phyloP scores from a whole-genome alignment of 2,329 filamentous ascomycete species.

The Xylariales sp. region DNA sequence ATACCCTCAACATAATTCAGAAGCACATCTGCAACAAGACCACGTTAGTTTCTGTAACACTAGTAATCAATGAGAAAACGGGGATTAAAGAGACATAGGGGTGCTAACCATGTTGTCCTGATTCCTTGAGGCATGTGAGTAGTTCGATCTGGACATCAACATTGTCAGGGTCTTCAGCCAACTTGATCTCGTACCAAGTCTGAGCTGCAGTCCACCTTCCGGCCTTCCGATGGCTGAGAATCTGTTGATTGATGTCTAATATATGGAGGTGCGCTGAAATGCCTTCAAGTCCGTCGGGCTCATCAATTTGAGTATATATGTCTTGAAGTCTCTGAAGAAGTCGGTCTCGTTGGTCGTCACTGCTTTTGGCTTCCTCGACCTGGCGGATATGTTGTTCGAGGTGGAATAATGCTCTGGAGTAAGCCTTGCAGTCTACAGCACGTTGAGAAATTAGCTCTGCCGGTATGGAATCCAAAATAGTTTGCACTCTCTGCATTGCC shows the following conservation, averaged over 20 bases:
- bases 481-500: slow-evolving; percentile 44
- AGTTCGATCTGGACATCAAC: slow-evolving; percentile 76
- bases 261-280: slow-evolving; percentile 84
- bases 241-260: slow-evolving; percentile 89
- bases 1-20: slow-evolving; percentile 84
- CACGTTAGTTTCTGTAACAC: too few relatives aligned
- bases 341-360: slow-evolving; percentile 52
- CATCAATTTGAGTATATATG: slow-evolving; percentile 96
- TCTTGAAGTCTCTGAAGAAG: slow-evolving; percentile 78
- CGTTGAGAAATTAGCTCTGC: slow-evolving; percentile 70
- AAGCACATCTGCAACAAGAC: slow-evolving; percentile 60
- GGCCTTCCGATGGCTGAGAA: slow-evolving; percentile 87
- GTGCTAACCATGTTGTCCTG: slow-evolving; percentile 84
- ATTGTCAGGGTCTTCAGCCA: slow-evolving; percentile 75
- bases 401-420: slow-evolving; percentile 86
- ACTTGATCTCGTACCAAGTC: slow-evolving; percentile 93
- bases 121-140: slow-evolving; percentile 84
- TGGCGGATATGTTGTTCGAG: slow-evolving; percentile 82
- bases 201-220: slow-evolving; percentile 93
- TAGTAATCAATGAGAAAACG: neutral
- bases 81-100: neutral
- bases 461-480: slow-evolving; percentile 60
- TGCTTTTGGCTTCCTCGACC: slow-evolving; percentile 38
- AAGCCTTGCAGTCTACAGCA: slow-evolving; percentile 91
- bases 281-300: slow-evolving; percentile 93